Evolutionary conservation across 257 asterid species (phyloP), one percentile per base, ranked within the genome.

Genomic region (Rauvolfia tetraphylla): DNA sequence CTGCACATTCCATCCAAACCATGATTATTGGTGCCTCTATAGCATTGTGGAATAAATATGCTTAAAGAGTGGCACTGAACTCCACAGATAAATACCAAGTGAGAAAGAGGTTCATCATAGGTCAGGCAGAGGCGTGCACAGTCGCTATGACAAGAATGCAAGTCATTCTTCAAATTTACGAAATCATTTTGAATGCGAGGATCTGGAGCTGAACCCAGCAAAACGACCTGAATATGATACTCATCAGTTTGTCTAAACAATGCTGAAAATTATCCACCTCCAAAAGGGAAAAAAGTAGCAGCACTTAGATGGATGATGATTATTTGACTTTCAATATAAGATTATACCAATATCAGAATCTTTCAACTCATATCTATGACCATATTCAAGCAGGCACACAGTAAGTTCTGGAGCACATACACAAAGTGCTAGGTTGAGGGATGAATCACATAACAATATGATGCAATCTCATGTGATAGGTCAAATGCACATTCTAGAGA

Each of bases 171-270:
- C 92, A 95, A 81, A 82, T 91, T 87, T 56, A 91, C 91, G 84
- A 95, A 95, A 25, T 95, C 98, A 62, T 86, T 87, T 87, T 95
- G 99, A 77, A 93, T 86, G 75, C 95, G 90, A 75, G 93, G 96
- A 84, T 95, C 99, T 49, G 99, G 99, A 78, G 99, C 98, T 39
- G 99, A 90, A 79, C 99, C 99, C 82, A 95, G 83, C 84, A 95
- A 87, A 66, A 95, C 93, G 78, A 95, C 95, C 99, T 95, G 87
- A 72, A 83, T 65, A 65, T 85, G 74, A 54, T 48, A 57, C 72
- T 75, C 46, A 74, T 81, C 75, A 89, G 85, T 74, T 79, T 27
- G 74, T 56, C 72, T 68, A 41, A 76, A 46, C 7, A 68, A 61
- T 75, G 42, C 51, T 71, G 25, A 51, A 22, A 61, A 39, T 49